Percentiles rank a stretch among this genome's conserved stretches.
These are phyloP conservation scores for Pythium dissimile DNA, from an alignment of 352 stramenopile species.

Conservation along the genomic window DNA sequence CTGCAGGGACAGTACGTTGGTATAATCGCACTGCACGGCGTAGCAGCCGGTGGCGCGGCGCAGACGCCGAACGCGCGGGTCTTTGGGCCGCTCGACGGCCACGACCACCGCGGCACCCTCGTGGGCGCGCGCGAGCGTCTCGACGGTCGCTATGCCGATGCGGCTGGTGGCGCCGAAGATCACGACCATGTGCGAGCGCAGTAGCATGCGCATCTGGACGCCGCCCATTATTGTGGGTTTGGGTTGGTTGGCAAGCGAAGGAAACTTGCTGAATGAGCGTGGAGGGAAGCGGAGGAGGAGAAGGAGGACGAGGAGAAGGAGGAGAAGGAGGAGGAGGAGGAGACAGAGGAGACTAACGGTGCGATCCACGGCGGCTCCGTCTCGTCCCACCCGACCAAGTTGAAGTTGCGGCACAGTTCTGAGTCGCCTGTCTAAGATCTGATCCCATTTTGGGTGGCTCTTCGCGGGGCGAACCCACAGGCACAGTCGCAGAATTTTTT, in stretches of 20 bases:
- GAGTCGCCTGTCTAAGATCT: not conserved
- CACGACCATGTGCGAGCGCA: constrained; percentile 58
- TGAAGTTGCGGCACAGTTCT: not conserved
- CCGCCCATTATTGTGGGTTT: constrained; percentile 10
- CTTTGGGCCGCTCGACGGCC: constrained; percentile 52
- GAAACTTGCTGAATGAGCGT: not conserved
- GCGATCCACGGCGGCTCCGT: not conserved
- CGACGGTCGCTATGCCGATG: constrained; percentile 52
- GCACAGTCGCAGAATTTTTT: too few relatives aligned
- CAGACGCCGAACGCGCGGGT: constrained; percentile 43
- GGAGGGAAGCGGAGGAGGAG: not conserved
- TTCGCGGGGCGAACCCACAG: not conserved
- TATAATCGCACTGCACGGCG: constrained; percentile 57
- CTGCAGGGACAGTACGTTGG: constrained; percentile 38
- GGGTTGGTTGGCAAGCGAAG: too few relatives aligned
- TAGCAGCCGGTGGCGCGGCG: constrained; percentile 55
- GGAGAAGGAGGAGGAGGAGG: not conserved
- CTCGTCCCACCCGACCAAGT: not conserved
- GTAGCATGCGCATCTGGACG: constrained; percentile 56
- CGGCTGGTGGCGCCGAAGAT: constrained; percentile 74
- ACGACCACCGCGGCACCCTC: constrained; percentile 49
- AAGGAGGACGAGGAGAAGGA: not conserved
- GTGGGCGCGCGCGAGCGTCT: constrained; percentile 39
- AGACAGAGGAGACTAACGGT: not conserved
- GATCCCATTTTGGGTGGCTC: not conserved